Conservation (phyloP, 1,284 basidiomycete genomes). For the Fereydounia khargensis region DNA sequence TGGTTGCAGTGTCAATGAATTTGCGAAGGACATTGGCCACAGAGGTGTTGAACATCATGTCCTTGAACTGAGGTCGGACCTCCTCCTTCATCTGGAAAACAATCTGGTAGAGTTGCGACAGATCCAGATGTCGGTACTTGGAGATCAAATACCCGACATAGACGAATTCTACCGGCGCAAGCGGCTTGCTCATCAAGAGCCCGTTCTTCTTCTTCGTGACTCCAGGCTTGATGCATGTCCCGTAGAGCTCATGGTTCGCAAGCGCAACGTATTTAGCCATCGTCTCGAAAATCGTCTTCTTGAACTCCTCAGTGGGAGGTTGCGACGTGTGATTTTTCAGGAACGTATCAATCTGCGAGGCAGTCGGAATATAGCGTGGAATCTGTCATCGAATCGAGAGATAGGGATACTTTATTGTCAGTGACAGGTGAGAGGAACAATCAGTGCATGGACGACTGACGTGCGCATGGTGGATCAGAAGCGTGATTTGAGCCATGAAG, state of each 20-base stretch:
- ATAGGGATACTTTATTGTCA: too few species aligned
- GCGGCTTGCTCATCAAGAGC: constrained; percentile 8
- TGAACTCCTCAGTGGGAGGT: constrained; percentile 1
- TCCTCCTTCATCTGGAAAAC: constrained; percentile 23
- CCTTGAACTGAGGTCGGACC: constrained; percentile 30
- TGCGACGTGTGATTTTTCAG: constrained; percentile 12
- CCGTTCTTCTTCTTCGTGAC: constrained; percentile 7
- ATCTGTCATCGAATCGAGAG: too few species aligned
- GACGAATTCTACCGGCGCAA: constrained; percentile 35
- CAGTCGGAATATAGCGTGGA: constrained; percentile 12
- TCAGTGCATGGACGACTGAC: too few species aligned
- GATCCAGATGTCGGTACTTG: constrained; percentile 15
- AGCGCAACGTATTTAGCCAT: constrained; percentile 23
- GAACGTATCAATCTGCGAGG: constrained; percentile 14
- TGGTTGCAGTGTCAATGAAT: constrained; percentile 12
- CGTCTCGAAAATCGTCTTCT: constrained; percentile 10
- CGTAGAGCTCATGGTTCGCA: constrained; percentile 22
- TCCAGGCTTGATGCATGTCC: constrained; percentile 25
- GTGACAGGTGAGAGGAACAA: neutral
- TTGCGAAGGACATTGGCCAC: constrained; percentile 9
- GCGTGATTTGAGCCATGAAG: constrained; percentile 28
- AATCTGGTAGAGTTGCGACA: constrained; percentile 15
- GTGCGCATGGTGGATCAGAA: constrained; percentile 15
- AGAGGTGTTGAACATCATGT: constrained; percentile 24
- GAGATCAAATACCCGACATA: constrained; percentile 26